Evolutionary conservation across 371 early-diverging fungal genomes (phyloP).

Genomic region (Parasitella parasitica): DNA sequence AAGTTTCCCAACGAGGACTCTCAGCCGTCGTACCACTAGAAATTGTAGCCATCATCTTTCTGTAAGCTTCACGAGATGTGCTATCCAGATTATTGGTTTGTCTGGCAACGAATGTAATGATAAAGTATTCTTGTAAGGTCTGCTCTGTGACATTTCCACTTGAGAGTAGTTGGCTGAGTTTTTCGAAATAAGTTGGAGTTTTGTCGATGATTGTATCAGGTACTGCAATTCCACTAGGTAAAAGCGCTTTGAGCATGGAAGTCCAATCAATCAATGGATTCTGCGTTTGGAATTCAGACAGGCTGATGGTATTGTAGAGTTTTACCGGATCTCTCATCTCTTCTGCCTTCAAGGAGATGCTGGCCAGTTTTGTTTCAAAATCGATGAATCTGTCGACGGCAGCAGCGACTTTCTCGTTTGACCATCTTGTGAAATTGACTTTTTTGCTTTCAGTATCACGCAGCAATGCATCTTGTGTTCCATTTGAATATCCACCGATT

Average conservation of each 20-base stretch:
- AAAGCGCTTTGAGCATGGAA: not conserved
- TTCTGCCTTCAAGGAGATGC: conserved; percentile 29
- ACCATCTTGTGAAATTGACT: conserved; percentile 5
- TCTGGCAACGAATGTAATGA: conserved; percentile 1
- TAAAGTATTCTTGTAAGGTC: conserved; percentile 16
- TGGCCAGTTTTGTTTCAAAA: conserved; percentile 54
- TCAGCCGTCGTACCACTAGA: conserved; percentile 30
- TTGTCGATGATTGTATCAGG: conserved; percentile 1
- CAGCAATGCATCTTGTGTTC: not conserved
- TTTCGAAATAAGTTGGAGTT: conserved; percentile 12
- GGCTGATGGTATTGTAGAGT: conserved; percentile 49
- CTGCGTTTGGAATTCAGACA: conserved; percentile 33
- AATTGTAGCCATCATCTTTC: conserved; percentile 20
- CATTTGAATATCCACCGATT: conserved; percentile 9
- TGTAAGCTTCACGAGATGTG: conserved; percentile 12
- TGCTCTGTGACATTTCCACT: not conserved
- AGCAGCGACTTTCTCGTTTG: conserved; percentile 10
- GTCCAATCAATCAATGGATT: conserved; percentile 41
- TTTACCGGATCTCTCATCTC: conserved; percentile 49
- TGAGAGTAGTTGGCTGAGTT: not conserved
- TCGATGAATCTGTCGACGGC: conserved; percentile 40
- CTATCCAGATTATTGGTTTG: conserved; percentile 13
- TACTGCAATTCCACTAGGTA: not conserved
- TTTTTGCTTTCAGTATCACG: conserved; percentile 10
- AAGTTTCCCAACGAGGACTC: conserved; percentile 51